These are phyloP conservation scores for Crithidia mellificae DNA, from an alignment of 208 protist genomes.

Conservation along the genomic window DNA sequence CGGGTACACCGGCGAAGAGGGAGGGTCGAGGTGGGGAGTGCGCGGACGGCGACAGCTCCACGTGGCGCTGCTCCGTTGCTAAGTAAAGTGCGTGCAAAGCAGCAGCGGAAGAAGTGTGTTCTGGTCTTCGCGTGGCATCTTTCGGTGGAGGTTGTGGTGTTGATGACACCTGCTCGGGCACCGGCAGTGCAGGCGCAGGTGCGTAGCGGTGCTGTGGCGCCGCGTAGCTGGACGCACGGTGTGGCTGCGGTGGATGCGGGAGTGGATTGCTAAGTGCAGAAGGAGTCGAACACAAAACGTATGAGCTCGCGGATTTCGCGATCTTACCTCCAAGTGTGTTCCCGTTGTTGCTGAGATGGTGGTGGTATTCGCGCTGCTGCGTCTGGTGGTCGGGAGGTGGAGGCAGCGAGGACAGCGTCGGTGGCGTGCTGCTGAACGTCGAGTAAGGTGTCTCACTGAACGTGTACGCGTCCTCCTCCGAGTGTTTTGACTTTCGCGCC, in stretches of 20 bases:
- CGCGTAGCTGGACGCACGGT: too few species aligned
- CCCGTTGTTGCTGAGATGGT: too few species aligned
- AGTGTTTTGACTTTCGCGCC: too few species aligned
- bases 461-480: background rate
- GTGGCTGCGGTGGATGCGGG: too few species aligned
- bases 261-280: too few species aligned
- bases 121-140: background rate
- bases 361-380: background rate
- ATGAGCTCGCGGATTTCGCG: background rate
- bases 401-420: background rate
- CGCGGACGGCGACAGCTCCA: background rate
- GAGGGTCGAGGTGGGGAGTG: constrained; percentile 11
- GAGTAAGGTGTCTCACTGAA: background rate
- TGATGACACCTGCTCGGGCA: background rate
- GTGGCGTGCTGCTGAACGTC: background rate
- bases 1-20: constrained; percentile 24
- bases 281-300: too few species aligned
- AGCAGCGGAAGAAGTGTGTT: background rate
- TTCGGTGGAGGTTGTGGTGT: too few species aligned
- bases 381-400: background rate
- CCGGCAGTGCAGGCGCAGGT: background rate
- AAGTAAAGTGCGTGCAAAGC: constrained; percentile 10
- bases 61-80: constrained; percentile 8
- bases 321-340: too few species aligned
- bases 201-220: constrained; percentile 10